Percentiles rank a stretch among this genome's conserved stretches.
Conservation (phyloP, 495 filamentous ascomycete species). For the Neurospora sp. region DNA sequence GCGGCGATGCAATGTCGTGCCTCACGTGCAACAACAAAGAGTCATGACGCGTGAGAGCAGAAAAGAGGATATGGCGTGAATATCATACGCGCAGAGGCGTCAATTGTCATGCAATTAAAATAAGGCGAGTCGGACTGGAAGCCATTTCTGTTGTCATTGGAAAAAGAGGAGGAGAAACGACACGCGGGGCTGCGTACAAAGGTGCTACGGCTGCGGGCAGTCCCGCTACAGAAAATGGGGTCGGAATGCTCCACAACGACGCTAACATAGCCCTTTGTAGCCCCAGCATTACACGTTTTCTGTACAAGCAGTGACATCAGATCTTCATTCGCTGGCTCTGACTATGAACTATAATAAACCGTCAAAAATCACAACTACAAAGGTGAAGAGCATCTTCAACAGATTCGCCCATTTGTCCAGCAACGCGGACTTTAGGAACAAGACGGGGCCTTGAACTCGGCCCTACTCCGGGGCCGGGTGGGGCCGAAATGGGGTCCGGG, state of each 20-base stretch:
- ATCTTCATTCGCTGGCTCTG: neutral
- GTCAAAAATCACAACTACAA: neutral
- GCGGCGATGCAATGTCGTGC: neutral
- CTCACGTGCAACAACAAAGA: too few relatives aligned
- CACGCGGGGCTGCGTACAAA: neutral
- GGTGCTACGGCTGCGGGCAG: neutral
- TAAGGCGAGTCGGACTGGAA: neutral
- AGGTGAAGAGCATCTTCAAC: too few relatives aligned
- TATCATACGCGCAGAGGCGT: neutral
- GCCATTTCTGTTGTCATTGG: neutral
- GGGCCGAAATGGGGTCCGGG: neutral
- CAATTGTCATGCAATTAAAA: neutral
- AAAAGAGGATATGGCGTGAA: too few relatives aligned
- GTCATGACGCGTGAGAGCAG: too few relatives aligned
- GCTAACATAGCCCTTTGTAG: neutral
- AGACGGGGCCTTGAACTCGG: neutral
- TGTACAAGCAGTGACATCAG: neutral
- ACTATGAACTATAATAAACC: neutral
- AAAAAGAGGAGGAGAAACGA: neutral
- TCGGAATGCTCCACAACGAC: neutral
- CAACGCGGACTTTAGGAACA: neutral
- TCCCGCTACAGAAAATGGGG: neutral
- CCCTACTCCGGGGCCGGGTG: neutral
- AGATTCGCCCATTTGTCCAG: too few relatives aligned
- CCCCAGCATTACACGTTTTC: neutral